These are phyloP conservation scores for Fraxinus americana DNA, from an alignment of 257 asterid species.

Conservation along the genomic window DNA sequence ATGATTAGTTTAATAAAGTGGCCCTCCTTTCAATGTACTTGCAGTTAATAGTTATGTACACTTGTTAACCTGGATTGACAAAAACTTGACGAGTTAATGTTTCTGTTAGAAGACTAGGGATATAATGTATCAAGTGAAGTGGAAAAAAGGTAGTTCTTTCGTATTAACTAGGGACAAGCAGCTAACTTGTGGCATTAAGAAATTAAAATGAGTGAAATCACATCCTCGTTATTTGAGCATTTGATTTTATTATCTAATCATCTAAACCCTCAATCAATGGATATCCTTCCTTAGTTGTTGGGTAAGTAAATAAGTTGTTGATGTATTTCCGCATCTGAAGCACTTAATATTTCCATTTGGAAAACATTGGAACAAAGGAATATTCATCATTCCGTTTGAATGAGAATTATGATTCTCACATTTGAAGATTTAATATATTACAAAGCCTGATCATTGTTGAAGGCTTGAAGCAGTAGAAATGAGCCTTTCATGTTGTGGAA, in stretches of 20 bases:
- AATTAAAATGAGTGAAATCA: not conserved
- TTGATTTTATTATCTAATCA: not conserved
- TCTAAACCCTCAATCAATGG: not conserved
- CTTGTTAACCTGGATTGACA: slow-evolving; percentile 8
- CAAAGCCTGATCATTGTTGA: not conserved
- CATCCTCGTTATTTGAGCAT: not conserved
- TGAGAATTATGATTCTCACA: not conserved
- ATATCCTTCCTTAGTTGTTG: not conserved
- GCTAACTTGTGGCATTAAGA: not conserved
- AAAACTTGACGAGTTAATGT: not conserved
- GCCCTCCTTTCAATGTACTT: not conserved
- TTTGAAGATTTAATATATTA: not conserved
- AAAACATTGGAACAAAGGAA: not conserved
- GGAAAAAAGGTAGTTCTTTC: not conserved
- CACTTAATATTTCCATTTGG: not conserved
- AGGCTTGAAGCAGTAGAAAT: not conserved
- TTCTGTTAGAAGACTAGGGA: not conserved
- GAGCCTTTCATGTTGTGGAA: too few species aligned
- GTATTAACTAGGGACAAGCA: not conserved
- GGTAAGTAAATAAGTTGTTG: not conserved
- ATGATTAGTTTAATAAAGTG: not conserved
- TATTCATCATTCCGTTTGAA: not conserved
- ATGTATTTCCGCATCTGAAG: not conserved
- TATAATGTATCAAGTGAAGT: not conserved
- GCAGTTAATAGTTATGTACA: not conserved